Evolutionary conservation across 257 asterid genomes (phyloP), one percentile per base, ranked within the genome.

Genomic region (Nicotiana noctiflora): DNA sequence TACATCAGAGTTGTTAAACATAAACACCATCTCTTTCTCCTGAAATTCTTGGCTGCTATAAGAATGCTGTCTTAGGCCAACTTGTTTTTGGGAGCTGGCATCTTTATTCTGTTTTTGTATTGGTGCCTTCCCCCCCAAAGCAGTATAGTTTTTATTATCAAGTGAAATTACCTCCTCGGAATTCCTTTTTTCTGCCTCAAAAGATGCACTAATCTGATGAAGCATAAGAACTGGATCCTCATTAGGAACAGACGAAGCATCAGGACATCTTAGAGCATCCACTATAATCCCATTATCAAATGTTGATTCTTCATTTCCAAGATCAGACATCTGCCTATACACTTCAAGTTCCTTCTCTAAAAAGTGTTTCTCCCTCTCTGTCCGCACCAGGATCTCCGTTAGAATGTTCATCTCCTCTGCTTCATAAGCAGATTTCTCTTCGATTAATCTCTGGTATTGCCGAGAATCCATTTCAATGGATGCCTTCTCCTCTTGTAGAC

Each of bases 401-500:
- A 94, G 94, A 83, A 94, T 89, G 65, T 86, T 85, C 98, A 93
- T 94, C 88, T 93, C 98, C 82, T 94, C 98, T 21, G 90, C 92
- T 79, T 94, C 99, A 55, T 94, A 94, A 23, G 88, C 92, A 23
- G 96, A 90, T 82, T 93, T 94, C 72, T 90, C 99, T 83, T 96
- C 98, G 18, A 90, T 65, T 52, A 96, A 82, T 89, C 99, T 87
- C 86, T 90, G 92, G 81, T 89, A 91, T 79, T 96, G 99, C 75
- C 96, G 89, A 79, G 98, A 97, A 78, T 94, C 98, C 94, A 96
- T 96, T 86, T 89, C 93, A 81, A 94, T 85, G 74, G 88, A 86
- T 8, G 97, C 96, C 86, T 95, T 95, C 83, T 95, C 99, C 67
- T 86, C 96, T 83, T 93, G 98, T n/a, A 95, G 92, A 37, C 99